phyloP scores from a whole-genome alignment of 176 grass and related monocot genomes.

The Microstegium vimineum region DNA sequence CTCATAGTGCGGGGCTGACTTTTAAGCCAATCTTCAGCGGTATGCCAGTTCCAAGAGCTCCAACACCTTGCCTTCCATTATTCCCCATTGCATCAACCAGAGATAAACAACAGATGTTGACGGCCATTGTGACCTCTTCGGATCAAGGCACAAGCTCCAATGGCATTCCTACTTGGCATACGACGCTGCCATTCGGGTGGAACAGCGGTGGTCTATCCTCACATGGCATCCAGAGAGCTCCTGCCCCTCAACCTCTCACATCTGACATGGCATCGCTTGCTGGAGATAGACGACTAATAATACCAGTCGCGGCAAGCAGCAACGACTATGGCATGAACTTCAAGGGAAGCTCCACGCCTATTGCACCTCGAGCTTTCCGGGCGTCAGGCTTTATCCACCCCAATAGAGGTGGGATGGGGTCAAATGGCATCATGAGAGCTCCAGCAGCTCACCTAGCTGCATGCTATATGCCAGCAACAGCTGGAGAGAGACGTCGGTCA shows the following conservation, averaged over 20 bases:
- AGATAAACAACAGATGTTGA: neutral
- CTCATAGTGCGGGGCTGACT: neutral
- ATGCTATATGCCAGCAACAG: neutral
- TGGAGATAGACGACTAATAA: neutral
- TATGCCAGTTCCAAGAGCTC: neutral
- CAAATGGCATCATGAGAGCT: neutral
- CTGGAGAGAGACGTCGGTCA: neutral
- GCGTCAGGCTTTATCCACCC: neutral
- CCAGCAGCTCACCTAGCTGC: neutral
- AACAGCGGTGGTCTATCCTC: neutral
- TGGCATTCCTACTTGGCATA: neutral
- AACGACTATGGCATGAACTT: neutral
- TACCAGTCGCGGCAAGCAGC: neutral
- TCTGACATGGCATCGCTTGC: neutral
- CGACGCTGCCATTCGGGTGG: neutral
- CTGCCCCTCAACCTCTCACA: neutral
- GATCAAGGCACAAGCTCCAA: neutral
- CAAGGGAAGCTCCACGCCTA: neutral
- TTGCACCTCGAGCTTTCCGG: neutral
- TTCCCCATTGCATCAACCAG: neutral
- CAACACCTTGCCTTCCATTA: neutral
- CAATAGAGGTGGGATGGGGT: neutral
- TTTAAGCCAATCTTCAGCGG: neutral
- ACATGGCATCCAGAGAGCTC: neutral
- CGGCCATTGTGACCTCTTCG: neutral